Evolutionary conservation across 192 early-diverging fungal species (phyloP).

Genomic region (Dissophora ornata): DNA sequence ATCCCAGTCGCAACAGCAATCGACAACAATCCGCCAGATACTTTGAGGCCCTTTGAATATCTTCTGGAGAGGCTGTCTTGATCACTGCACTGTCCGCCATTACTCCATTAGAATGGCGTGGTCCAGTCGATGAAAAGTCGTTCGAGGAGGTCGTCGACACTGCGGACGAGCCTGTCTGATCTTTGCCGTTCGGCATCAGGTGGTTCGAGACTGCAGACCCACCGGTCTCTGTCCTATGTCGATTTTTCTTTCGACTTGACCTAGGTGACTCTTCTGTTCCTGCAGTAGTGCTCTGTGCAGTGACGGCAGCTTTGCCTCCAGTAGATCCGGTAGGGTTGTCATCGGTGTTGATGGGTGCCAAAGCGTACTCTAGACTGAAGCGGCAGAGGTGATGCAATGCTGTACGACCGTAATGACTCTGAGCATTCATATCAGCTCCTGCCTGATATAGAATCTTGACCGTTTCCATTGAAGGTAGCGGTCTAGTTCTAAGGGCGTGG

Average conservation of each 20-base stretch:
- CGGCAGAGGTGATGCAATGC: conserved; percentile 63
- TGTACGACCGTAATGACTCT: conserved; percentile 63
- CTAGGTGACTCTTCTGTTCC: conserved; percentile 5
- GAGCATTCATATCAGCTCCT: conserved; percentile 65
- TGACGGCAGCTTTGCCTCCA: too few relatives aligned
- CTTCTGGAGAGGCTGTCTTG: conserved; percentile 36
- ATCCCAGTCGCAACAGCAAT: conserved; percentile 60
- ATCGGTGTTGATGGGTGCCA: conserved; percentile 31
- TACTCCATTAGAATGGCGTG: conserved; percentile 24
- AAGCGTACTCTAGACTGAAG: conserved; percentile 54
- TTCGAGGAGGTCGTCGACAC: conserved; percentile 42
- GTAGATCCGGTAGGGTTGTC: too few relatives aligned
- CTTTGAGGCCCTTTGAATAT: conserved; percentile 38
- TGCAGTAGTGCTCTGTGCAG: too few relatives aligned
- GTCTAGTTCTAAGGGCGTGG: conserved; percentile 66
- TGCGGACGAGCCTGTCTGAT: conserved; percentile 22
- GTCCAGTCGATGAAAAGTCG: conserved; percentile 31
- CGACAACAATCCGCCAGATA: conserved; percentile 60
- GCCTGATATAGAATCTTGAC: conserved; percentile 63
- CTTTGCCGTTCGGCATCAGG: conserved; percentile 36
- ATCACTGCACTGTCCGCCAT: conserved; percentile 18
- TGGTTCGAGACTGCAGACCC: conserved; percentile 40
- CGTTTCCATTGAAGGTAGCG: conserved; percentile 64
- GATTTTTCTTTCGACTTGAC: conserved; percentile 16
- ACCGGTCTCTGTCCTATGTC: conserved; percentile 31